phyloP scores from a whole-genome alignment of 2,329 filamentous ascomycete species.

The Rutstroemia sp. region DNA sequence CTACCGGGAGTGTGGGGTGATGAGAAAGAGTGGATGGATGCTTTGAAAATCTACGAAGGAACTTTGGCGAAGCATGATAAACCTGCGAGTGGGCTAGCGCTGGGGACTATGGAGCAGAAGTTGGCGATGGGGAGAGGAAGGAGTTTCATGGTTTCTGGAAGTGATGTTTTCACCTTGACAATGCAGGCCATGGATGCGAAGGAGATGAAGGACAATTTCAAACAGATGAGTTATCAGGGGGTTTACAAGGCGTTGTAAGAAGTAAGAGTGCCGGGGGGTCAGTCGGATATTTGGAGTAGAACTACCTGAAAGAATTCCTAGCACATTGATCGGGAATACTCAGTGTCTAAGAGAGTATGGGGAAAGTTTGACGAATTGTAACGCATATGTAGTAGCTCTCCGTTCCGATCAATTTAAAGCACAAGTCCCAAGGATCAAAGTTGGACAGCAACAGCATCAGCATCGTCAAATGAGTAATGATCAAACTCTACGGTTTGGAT shows the following conservation, averaged over 20 bases:
- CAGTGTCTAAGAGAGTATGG: no score
- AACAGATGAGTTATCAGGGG: background rate
- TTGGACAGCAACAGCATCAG: no score
- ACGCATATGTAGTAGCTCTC: no score
- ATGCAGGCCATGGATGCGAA: background rate
- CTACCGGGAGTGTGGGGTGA: constrained; percentile 27
- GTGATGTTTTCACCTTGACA: constrained; percentile 13
- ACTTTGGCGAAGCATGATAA: constrained; percentile 40
- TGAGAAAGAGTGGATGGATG: constrained; percentile 37
- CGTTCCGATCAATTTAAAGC: no score
- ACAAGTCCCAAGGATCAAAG: no score
- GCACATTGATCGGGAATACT: background rate
- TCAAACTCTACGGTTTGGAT: no score
- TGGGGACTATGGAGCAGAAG: constrained; percentile 19
- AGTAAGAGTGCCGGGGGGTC: background rate
- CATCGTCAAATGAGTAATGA: no score
- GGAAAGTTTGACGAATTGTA: no score
- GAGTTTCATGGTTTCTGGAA: constrained; percentile 16
- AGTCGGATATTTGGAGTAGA: no score
- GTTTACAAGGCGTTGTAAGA: constrained; percentile 1
- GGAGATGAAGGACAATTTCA: background rate
- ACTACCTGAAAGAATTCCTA: no score
- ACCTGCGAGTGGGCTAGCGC: constrained; percentile 26
- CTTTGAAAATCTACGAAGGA: constrained; percentile 32
- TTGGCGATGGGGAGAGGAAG: constrained; percentile 16